Percentiles rank a stretch among this genome's conserved stretches.
These are phyloP conservation scores for Epichloe sp. DNA, from an alignment of 2,329 filamentous ascomycete genomes.

Conservation along the genomic window DNA sequence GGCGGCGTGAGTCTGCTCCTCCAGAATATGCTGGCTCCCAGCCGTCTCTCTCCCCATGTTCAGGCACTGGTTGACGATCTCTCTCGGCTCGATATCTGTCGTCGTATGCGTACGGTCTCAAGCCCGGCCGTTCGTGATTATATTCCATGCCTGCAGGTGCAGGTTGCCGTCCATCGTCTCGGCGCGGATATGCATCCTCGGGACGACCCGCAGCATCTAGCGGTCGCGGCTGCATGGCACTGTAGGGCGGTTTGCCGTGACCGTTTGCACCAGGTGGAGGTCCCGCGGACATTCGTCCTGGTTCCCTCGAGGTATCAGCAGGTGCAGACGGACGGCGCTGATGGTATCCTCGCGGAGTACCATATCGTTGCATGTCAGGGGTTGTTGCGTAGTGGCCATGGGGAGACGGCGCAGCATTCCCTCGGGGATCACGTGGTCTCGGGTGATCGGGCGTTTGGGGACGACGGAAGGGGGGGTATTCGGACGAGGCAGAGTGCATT, in stretches of 20 bases:
- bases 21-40: slow-evolving; percentile 37
- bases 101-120: slow-evolving; percentile 34
- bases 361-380: slow-evolving; percentile 44
- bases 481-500: slow-evolving; percentile 40
- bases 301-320: slow-evolving; percentile 30
- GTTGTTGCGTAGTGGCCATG: slow-evolving; percentile 42
- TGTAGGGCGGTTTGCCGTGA: slow-evolving; percentile 34
- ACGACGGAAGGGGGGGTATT: slow-evolving; percentile 50
- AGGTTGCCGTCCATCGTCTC: slow-evolving; percentile 32
- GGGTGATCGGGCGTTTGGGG: slow-evolving; percentile 63
- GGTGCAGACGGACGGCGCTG: slow-evolving; percentile 35
- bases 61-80: slow-evolving; percentile 32
- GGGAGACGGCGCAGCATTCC: slow-evolving; percentile 33
- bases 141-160: slow-evolving; percentile 31
- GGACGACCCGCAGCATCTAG: slow-evolving; percentile 31
- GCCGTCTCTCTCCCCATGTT: slow-evolving; percentile 29
- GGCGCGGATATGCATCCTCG: slow-evolving; percentile 33
- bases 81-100: slow-evolving; percentile 39
- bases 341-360: slow-evolving; percentile 44
- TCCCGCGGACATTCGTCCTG: slow-evolving; percentile 23
- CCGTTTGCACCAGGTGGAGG: slow-evolving; percentile 37
- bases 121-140: slow-evolving; percentile 35
- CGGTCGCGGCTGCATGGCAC: slow-evolving; percentile 30
- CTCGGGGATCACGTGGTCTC: slow-evolving; percentile 38
- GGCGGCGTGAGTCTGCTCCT: slow-evolving; percentile 28